A percentile compares a stretch with the other conserved stretches of the same genome.
phyloP scores from a whole-genome alignment of 768 basidiomycete species.

The Rhodotorula babjevae region DNA sequence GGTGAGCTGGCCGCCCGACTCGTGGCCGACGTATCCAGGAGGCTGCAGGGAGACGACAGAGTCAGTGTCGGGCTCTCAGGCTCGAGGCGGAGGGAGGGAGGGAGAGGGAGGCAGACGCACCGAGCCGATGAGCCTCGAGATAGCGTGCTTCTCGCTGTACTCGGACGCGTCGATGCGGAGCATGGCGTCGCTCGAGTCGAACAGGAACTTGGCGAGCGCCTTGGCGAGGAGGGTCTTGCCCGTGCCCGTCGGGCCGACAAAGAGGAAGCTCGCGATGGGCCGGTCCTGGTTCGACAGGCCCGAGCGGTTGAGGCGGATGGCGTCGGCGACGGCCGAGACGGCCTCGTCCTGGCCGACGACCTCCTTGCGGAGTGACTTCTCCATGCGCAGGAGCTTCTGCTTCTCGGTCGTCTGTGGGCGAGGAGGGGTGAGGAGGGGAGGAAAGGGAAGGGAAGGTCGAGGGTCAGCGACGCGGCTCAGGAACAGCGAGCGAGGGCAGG shows the following conservation, averaged over 20 bases:
- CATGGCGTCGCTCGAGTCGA: constrained; percentile 91
- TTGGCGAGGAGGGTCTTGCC: constrained; percentile 84
- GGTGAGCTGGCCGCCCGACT: constrained; percentile 62
- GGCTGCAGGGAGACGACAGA: constrained; percentile 47
- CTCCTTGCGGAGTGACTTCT: constrained; percentile 64
- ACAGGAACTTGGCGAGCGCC: constrained; percentile 78
- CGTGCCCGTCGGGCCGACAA: constrained; percentile 81
- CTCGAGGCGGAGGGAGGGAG: constrained; percentile 53
- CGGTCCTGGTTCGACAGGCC: constrained; percentile 82
- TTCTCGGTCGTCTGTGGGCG: constrained; percentile 51
- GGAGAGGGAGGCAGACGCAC: neutral
- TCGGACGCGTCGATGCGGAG: constrained; percentile 78
- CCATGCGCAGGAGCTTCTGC: constrained; percentile 82
- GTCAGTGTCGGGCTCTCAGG: neutral
- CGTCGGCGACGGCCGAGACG: constrained; percentile 77
- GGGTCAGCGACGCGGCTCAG: no score
- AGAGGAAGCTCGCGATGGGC: constrained; percentile 87
- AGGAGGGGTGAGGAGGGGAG: no score
- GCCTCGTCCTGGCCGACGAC: constrained; percentile 91
- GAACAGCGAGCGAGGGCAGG: no score
- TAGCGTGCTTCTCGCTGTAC: constrained; percentile 86
- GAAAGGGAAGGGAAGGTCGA: no score
- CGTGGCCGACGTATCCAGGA: constrained; percentile 80
- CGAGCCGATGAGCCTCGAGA: constrained; percentile 83
- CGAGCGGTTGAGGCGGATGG: constrained; percentile 85